These are phyloP conservation scores for Pelagomonas calceolata DNA, from an alignment of 108 stramenopile species.

Conservation along the genomic window DNA sequence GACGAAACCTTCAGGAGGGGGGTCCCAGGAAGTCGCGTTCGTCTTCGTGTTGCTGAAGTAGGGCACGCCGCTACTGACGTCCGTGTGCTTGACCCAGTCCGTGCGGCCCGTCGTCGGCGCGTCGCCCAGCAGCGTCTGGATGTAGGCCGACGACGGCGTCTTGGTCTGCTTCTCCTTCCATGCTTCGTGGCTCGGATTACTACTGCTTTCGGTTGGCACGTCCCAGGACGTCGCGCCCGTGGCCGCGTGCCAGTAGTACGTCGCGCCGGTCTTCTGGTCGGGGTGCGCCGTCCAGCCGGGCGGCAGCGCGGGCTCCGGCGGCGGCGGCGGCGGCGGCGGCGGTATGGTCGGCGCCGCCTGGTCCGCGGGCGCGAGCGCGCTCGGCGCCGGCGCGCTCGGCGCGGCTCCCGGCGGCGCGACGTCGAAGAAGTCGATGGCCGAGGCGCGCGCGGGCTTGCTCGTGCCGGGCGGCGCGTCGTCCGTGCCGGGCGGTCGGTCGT, in stretches of 20 bases:
- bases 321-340: no score
- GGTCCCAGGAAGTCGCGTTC: background rate
- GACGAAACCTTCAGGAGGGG: background rate
- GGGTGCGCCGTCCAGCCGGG: background rate
- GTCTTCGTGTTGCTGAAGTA: background rate
- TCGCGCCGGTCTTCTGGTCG: background rate
- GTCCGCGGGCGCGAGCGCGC: no score
- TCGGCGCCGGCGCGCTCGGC: no score
- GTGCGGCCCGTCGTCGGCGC: background rate
- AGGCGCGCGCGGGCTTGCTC: no score
- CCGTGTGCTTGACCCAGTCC: background rate
- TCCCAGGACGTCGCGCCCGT: background rate
- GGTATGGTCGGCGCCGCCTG: no score
- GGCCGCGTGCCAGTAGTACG: background rate
- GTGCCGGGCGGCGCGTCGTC: no score
- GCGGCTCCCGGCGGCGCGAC: no score
- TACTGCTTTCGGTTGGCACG: background rate
- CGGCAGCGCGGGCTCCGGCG: background rate
- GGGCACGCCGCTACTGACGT: background rate
- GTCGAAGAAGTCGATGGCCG: no score
- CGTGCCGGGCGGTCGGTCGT: no score
- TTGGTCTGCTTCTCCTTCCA: background rate
- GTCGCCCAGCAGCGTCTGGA: background rate
- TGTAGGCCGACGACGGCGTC: background rate
- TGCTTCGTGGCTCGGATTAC: background rate